Evolutionary conservation across 441 rosid species (phyloP).

Genomic region (Rhodomyrtus psidioides): DNA sequence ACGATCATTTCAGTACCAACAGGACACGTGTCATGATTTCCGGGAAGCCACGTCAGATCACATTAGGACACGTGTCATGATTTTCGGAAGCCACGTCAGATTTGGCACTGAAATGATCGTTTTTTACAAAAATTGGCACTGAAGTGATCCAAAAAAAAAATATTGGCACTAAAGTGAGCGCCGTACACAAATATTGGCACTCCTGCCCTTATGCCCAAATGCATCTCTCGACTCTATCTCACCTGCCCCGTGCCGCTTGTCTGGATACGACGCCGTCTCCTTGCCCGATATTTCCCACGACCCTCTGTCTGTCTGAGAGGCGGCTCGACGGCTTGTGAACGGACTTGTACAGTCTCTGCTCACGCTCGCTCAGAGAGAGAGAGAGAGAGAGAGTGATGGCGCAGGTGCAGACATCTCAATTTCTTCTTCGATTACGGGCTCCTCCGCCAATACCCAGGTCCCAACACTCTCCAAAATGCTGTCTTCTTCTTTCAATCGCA

Average conservation of each 20-base stretch:
- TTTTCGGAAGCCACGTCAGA: too few species aligned
- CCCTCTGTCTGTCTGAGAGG: neutral
- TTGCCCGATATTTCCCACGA: neutral
- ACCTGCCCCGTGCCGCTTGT: neutral
- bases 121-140: too few species aligned
- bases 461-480: neutral
- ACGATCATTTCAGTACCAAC: too few species aligned
- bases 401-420: slow-evolving; percentile 6
- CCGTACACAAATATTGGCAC: too few species aligned
- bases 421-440: slow-evolving; percentile 11
- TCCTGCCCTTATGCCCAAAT: too few species aligned
- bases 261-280: neutral
- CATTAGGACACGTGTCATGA: too few species aligned
- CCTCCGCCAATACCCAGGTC: slow-evolving; percentile 13
- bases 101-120: too few species aligned
- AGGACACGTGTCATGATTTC: too few species aligned
- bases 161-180: too few species aligned
- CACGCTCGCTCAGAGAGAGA: neutral
- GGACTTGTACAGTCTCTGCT: neutral
- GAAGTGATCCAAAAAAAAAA: too few species aligned
- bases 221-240: neutral
- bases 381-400: slow-evolving; percentile 1
- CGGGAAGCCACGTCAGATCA: too few species aligned
- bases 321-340: neutral
- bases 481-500: neutral